A percentile compares a stretch with the other conserved stretches of the same genome.
Conservation (phyloP, 768 basidiomycete species). For the Podaxis pistillaris region DNA sequence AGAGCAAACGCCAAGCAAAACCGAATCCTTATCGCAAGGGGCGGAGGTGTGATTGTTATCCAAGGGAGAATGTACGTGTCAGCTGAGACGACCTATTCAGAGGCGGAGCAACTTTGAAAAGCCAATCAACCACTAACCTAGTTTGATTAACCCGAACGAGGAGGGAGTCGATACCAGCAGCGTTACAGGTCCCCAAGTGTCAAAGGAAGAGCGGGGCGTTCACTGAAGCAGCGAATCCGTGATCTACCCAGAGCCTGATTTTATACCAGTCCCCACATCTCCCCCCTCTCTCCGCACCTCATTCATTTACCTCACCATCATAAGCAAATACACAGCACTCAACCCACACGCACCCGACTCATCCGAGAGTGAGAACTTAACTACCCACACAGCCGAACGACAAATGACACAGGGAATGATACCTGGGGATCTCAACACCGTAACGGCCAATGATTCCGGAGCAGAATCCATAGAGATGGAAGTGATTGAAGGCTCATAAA, state of each 20-base stretch:
- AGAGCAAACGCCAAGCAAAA: neutral
- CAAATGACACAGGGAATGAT: neutral
- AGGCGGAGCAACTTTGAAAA: neutral
- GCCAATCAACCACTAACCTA: neutral
- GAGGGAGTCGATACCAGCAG: neutral
- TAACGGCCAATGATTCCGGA: neutral
- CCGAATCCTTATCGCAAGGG: neutral
- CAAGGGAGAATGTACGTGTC: neutral
- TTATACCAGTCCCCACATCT: neutral
- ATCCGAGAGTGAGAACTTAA: neutral
- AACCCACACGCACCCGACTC: neutral
- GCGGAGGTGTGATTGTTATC: neutral
- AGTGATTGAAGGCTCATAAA: neutral
- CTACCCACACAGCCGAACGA: neutral
- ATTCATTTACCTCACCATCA: neutral
- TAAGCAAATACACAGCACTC: neutral
- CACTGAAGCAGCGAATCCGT: neutral
- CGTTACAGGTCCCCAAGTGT: neutral
- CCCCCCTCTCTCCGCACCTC: neutral
- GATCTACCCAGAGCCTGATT: neutral
- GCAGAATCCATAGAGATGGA: neutral
- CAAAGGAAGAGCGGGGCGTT: neutral
- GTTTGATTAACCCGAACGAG: neutral
- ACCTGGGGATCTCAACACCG: neutral
- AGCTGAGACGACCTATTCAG: neutral